phyloP scores from a whole-genome alignment of 208 protist species.

The Trypanosomatidae sp. region DNA sequence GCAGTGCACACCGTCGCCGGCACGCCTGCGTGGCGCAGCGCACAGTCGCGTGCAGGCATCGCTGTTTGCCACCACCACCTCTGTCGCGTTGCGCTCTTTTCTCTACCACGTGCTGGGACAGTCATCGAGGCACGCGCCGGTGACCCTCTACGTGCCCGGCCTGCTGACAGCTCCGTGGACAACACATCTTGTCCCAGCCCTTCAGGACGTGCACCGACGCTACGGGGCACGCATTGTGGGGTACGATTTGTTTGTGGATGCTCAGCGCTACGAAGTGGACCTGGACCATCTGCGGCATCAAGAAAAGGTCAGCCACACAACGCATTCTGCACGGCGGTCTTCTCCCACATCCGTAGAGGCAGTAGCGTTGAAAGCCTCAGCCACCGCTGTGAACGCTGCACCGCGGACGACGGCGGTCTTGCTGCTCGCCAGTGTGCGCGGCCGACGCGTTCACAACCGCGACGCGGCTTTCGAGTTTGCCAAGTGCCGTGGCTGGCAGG shows the following conservation, averaged over 20 bases:
- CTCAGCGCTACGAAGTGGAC: constrained; percentile 19
- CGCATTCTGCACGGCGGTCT: too few species aligned
- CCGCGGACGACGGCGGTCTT: too few species aligned
- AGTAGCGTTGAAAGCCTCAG: background rate
- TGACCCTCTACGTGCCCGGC: constrained; percentile 22
- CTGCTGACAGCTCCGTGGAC: constrained; percentile 28
- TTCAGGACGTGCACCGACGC: constrained; percentile 2
- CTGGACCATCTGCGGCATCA: constrained; percentile 16
- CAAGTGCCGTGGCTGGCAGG: constrained; percentile 20
- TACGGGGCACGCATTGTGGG: constrained; percentile 12
- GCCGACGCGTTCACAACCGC: constrained; percentile 1
- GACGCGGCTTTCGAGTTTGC: constrained; percentile 6
- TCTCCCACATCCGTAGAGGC: background rate
- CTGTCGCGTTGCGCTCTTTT: constrained; percentile 10
- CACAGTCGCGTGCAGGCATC: too few species aligned
- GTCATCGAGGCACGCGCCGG: background rate
- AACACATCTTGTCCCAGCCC: constrained; percentile 10
- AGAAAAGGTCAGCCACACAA: too few species aligned
- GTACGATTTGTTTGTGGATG: constrained; percentile 20
- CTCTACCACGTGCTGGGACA: constrained; percentile 7
- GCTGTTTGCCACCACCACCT: constrained; percentile 1
- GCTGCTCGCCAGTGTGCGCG: constrained; percentile 14
- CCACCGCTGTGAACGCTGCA: background rate
- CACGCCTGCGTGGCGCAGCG: background rate
- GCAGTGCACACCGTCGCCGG: background rate